Base-by-base conservation (phyloP, 495 filamentous ascomycete genomes). In the Penicillium bovifimosum region DNA sequence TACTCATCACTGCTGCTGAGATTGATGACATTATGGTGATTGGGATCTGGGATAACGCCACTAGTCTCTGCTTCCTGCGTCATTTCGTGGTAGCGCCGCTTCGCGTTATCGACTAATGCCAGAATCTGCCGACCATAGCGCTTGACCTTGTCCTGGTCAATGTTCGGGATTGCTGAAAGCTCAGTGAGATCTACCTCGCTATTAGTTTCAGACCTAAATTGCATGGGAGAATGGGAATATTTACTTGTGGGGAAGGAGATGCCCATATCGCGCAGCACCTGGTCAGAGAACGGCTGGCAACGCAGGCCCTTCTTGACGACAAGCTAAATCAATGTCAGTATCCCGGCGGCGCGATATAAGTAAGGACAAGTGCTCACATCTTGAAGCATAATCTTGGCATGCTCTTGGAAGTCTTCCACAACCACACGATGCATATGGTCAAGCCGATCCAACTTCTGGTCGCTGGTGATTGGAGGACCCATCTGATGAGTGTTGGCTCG, bases 221-320 rank as follows among this genome's bases (percentile, higher is more conserved):
- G 9, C 9, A 9, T 10, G 2, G 10, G 16, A 44, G 6, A 8
- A 18, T 24, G 3, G 10, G 10, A 34, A 46, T 38, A 46, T 28
- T 72, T 76, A 68, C 80, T 72, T 59, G 79, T 85, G 55, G 92
- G 85, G 40, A 87, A 90, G 27, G 72, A 60, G 35, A 96, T 86
- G 5, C 82, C 89, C 86, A 98, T 96, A 60, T 89, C 84, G 24
- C 90, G 84, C 45, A 95, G 72, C 1, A 88, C 74, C 26, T 76
- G 77, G 59, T 96, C 90, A 0, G 85, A 84, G 65, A 97, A 97
- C 2, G 87, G 85, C 43, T 78, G 71, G 14, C 71, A 76, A 9
- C 85, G 81, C 16, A 88, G 71, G 9, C 70, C 64, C 35, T 83
- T 84, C 9, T 76, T 68, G 41, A 84, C 76, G 48, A 90, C 77